Evolutionary conservation across 1,284 basidiomycete genomes (phyloP), one percentile per base, ranked within the genome.

Genomic region (Ganoderma lingzhi): DNA sequence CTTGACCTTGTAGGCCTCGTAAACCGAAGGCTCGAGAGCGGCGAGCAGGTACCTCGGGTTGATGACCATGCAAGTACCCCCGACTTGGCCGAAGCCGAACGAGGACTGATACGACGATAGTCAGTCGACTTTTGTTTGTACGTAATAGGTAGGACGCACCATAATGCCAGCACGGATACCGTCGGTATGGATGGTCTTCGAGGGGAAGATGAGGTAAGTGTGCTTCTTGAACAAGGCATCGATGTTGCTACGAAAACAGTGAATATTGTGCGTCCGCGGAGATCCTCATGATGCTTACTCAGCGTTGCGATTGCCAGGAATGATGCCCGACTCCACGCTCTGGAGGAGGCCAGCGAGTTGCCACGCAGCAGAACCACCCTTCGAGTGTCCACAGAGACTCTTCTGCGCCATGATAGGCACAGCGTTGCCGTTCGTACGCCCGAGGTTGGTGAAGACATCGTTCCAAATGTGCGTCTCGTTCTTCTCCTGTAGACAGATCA

Each of bases 1-100:
- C 78, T 88, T 88, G 66, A 81, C 79, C 81, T 86, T 88, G 86
- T 99, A 99, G 41, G 85, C 82, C 63, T 90, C 88, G 76, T 96
- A 97, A 71, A 86, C 80, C 39, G 88, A 84, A 2, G 92, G 87
- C 72, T 94, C 90, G 56, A 99, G 83, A 15, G 93, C 87, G 65
- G 92, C 97, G 74, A 96, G 92, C 72, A 98, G 87, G 85, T 96
- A 96, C 74, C 95, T 93, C 63, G 98, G 96, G 82, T 99, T 93
- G 67, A 99, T 80, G 75, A 98, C 85, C 72, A 97, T 87, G 62
- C 91, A 93, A 71, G 93, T 95, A 71, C 97, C 98, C 73, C 97
- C 98, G 74, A 98, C 97, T 89, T 99, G 98, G 77, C 97, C 98
- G 86, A 99, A 99, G 77, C 98, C 98, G 84, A 99, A 99, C 23